Conservation (phyloP, 805 yeast genomes). For the Teunomyces funiuensis region DNA sequence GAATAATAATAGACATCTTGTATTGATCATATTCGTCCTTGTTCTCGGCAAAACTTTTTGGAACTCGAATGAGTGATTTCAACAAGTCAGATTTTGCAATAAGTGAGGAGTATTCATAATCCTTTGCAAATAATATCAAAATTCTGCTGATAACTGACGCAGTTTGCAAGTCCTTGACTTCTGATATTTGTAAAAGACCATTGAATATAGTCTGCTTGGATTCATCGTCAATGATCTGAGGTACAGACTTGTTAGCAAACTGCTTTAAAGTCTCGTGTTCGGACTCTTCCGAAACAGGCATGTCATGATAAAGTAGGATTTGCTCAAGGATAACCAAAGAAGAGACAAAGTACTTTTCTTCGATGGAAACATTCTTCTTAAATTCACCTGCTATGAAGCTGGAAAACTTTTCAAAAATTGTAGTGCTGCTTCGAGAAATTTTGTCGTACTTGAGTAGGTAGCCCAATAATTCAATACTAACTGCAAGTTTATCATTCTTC, state of each 20-base stretch:
- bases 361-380: conserved; percentile 17
- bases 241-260: conserved; percentile 11
- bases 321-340: conserved; percentile 57
- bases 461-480: conserved; percentile 14
- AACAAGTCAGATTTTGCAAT: conserved; percentile 51
- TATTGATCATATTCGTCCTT: conserved; percentile 9
- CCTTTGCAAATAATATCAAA: conserved; percentile 52
- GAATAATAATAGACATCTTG: conserved; percentile 40
- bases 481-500: conserved; percentile 11
- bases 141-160: conserved; percentile 58
- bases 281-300: conserved; percentile 46
- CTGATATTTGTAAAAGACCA: conserved; percentile 39
- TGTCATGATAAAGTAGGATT: conserved; percentile 48
- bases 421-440: conserved; percentile 7
- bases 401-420: conserved; percentile 32
- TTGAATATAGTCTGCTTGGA: conserved; percentile 40
- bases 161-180: conserved; percentile 42
- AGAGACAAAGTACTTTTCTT: conserved; percentile 58
- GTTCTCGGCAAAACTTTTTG: conserved; percentile 29
- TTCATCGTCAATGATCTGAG: conserved; percentile 16
- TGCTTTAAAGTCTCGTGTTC: conserved; percentile 1
- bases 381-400: conserved; percentile 36
- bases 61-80: conserved; percentile 44
- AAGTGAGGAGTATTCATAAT: conserved; percentile 35
- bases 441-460: conserved; percentile 14